A percentile compares a stretch with the other conserved stretches of the same genome.
Conservation (phyloP, 805 yeast genomes). For the Brettanomyces anomalus region DNA sequence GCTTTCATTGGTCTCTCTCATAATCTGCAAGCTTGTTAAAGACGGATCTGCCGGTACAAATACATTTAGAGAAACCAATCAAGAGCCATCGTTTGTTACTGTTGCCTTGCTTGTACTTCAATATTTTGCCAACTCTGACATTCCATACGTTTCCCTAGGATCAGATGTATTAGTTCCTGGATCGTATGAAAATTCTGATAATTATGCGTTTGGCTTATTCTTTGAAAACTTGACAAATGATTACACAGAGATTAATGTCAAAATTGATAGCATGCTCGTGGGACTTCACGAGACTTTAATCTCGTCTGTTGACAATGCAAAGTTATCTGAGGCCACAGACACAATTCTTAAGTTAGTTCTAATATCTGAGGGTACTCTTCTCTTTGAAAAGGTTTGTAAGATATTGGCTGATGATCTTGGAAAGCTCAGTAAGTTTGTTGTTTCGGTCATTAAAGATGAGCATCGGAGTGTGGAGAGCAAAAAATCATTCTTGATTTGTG, state of each 20-base stretch:
- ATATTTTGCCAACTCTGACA: background rate
- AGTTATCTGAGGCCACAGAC: background rate
- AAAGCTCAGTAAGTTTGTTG: too few relatives aligned
- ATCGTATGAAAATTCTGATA: conserved; percentile 14
- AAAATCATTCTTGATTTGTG: too few relatives aligned
- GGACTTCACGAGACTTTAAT: conserved; percentile 6
- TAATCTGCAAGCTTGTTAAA: conserved; percentile 9
- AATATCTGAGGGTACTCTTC: background rate
- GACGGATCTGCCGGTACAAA: conserved; percentile 2
- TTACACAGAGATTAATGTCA: conserved; percentile 10
- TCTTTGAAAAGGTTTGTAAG: background rate
- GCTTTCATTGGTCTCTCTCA: conserved; percentile 6
- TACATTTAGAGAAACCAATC: conserved; percentile 12
- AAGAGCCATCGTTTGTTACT: conserved; percentile 1
- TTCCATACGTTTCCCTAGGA: background rate
- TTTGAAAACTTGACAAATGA: conserved; percentile 11
- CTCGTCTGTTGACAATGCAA: background rate
- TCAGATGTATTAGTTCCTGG: conserved; percentile 7
- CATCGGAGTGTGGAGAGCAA: too few relatives aligned
- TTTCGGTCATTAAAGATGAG: too few relatives aligned
- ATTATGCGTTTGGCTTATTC: conserved; percentile 11
- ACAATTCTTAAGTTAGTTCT: background rate
- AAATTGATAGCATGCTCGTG: conserved; percentile 12
- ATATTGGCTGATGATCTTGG: background rate
- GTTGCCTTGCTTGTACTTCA: background rate